Evolutionary conservation across 1,139 yeast species (phyloP).

Genomic region (Ogataea hybrid): DNA sequence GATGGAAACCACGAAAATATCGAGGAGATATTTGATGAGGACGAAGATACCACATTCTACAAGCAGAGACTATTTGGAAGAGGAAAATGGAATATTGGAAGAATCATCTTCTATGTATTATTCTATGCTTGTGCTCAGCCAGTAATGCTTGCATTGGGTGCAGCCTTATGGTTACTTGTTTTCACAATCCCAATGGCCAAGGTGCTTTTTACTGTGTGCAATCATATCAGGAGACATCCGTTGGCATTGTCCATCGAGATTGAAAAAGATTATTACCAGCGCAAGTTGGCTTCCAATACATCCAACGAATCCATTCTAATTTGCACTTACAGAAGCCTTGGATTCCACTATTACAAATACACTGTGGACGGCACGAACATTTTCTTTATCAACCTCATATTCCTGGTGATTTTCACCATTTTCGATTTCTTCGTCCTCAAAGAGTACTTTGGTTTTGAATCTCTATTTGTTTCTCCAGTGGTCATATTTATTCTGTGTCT

Average conservation of each 20-base stretch:
- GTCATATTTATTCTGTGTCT: conserved; percentile 73
- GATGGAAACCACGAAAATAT: not conserved
- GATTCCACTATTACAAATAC: conserved; percentile 89
- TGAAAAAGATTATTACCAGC: conserved; percentile 51
- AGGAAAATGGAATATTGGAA: conserved; percentile 87
- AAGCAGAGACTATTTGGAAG: conserved; percentile 73
- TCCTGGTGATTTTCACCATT: conserved; percentile 79
- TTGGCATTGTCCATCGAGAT: conserved; percentile 71
- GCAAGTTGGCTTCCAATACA: conserved; percentile 28
- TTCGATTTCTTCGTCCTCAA: conserved; percentile 69
- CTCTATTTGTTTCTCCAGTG: conserved; percentile 57
- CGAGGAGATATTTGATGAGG: conserved; percentile 18
- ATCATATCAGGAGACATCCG: conserved; percentile 88
- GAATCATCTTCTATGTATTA: conserved; percentile 72
- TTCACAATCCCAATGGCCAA: conserved; percentile 95
- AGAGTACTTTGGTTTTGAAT: conserved; percentile 45
- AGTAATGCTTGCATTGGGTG: conserved; percentile 50
- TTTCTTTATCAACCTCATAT: conserved; percentile 80
- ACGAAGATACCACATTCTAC: conserved; percentile 22
- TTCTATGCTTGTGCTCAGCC: conserved; percentile 76
- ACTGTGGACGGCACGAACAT: conserved; percentile 96
- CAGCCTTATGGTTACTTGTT: conserved; percentile 76
- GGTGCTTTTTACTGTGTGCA: conserved; percentile 60
- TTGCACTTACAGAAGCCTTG: conserved; percentile 91
- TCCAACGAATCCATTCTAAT: conserved; percentile 49